Evolutionary conservation across 2,329 filamentous ascomycete species (phyloP).

Genomic region (Alternaria triticimaculans): DNA sequence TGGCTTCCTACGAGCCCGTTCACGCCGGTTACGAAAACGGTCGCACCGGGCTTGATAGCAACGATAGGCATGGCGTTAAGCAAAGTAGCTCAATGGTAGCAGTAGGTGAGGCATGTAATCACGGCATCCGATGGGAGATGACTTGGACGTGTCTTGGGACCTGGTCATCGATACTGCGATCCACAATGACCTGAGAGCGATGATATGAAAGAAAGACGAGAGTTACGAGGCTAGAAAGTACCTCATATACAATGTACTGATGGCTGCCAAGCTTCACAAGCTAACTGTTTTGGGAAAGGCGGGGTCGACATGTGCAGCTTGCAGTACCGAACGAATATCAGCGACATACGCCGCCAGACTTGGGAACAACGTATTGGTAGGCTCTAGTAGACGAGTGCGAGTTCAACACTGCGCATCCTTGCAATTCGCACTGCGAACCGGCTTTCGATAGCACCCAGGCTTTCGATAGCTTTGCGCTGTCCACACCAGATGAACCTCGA

Average conservation of each 20-base stretch:
- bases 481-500: not conserved
- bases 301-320: constrained; percentile 6
- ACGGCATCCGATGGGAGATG: too few species aligned
- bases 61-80: constrained; percentile 20
- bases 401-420: not conserved
- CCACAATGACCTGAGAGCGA: not conserved
- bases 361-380: not conserved
- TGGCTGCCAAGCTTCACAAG: not conserved
- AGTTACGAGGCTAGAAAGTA: not conserved
- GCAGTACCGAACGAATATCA: not conserved
- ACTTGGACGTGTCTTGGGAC: not conserved
- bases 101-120: constrained; percentile 7
- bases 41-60: constrained; percentile 30
- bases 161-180: not conserved
- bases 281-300: constrained; percentile 13
- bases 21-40: constrained; percentile 45
- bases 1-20: constrained; percentile 47
- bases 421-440: not conserved
- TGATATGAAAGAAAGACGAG: not conserved
- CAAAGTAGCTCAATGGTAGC: not conserved
- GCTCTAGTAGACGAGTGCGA: not conserved
- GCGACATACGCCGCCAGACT: not conserved
- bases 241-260: not conserved
- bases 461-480: not conserved
- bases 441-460: not conserved